Conservation (phyloP, 441 rosid genomes). For the Jatropha podagrica region DNA sequence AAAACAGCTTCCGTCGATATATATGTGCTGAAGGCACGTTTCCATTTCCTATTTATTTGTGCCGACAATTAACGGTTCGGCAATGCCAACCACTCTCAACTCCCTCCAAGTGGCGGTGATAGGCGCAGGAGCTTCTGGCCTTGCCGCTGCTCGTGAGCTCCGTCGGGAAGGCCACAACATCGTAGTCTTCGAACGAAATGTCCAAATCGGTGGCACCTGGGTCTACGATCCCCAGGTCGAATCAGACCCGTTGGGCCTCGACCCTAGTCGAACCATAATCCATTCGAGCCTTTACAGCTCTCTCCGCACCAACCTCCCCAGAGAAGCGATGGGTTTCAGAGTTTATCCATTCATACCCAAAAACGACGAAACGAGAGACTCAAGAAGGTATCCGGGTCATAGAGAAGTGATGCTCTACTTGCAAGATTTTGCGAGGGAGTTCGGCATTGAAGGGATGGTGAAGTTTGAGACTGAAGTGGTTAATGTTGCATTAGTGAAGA, state of each 20-base stretch:
- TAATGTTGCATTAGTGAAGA: conserved; percentile 35
- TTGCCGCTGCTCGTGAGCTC: conserved; percentile 63
- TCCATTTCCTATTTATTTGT: too few species aligned
- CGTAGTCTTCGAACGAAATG: conserved; percentile 45
- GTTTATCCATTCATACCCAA: conserved; percentile 58
- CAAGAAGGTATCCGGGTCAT: conserved; percentile 72
- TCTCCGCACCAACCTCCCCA: conserved; percentile 64
- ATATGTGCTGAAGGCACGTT: background rate
- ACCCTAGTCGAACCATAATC: conserved; percentile 41
- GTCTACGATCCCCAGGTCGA: conserved; percentile 49
- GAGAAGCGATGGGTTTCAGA: conserved; percentile 66
- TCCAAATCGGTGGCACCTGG: conserved; percentile 71
- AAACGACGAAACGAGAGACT: conserved; percentile 42
- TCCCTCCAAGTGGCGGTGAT: conserved; percentile 60
- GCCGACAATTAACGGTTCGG: background rate
- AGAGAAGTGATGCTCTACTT: conserved; percentile 63
- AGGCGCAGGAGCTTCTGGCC: conserved; percentile 75
- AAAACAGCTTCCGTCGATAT: too few species aligned
- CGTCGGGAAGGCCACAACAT: conserved; percentile 54
- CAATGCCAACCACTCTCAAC: background rate
- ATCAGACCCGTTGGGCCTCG: conserved; percentile 54
- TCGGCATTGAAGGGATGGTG: conserved; percentile 54
- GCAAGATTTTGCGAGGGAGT: conserved; percentile 58
- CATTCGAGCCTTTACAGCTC: conserved; percentile 63
- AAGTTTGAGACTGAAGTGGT: conserved; percentile 61